Base-by-base conservation (phyloP, 345 rosid genomes). In the Camelina neglecta region DNA sequence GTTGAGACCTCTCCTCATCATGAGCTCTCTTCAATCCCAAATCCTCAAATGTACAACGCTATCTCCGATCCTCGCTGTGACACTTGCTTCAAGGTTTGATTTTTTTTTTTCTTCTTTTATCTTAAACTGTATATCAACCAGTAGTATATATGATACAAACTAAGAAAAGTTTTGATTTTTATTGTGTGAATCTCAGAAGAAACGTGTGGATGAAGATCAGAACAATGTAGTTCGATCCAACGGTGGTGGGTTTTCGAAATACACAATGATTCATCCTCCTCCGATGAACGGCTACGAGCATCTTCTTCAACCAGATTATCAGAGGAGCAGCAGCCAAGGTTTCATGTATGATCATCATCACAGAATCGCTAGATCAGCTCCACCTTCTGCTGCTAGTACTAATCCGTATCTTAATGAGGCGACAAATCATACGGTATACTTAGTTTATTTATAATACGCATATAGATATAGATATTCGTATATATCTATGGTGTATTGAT, bases 21-120 rank as follows among this genome's bases (percentile, higher is more conserved):
- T 13, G 94, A 90, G 93, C 97, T 88, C 93, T 82, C 98, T 93
- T 91, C 96, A 88, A 87, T 85, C 65, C 92, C 93, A 87, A 93
- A 87, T 75, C 80, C 53, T 55, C 81, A 86, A 77, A 50, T 79
- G 61, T 65, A 10, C 23, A 61, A 42, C 69, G 49, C 70, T 7
- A 31, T 69, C 7, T 36, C 67, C 72, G 60, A 81, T 20, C 72
- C 78, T 23, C 65, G 51, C 23, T 86, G 86, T 77, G 85, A 86
- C 68, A 31, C 79, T 61, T 86, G 87, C 81, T 71, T 75, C 24
- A 89, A 88, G 97, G 97, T 93, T 47, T 73, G 6, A 11, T 57
- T 13, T 18, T 51, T 10, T 10, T 24, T 70, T 2, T 57, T 12
- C 18, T 50, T 4, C 49, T 70, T 5, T 48, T 13, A 12, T 51